These are phyloP conservation scores for Tuber microsphaerosporum DNA, from an alignment of 495 filamentous ascomycete genomes.

Conservation along the genomic window DNA sequence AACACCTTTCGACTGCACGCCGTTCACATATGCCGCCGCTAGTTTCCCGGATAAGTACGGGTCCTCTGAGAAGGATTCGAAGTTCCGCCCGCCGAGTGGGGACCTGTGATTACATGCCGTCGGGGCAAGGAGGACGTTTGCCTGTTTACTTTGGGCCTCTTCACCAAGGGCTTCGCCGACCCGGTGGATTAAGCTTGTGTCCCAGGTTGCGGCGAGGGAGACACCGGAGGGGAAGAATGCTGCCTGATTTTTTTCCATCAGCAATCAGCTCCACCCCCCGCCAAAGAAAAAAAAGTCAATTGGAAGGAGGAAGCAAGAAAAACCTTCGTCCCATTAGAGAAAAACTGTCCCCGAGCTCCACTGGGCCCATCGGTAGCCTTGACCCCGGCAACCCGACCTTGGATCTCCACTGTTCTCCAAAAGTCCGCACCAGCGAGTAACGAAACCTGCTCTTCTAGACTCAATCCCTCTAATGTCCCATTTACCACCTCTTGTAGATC, in stretches of 20 bases:
- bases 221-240: slow-evolving; percentile 69
- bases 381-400: slow-evolving; percentile 49
- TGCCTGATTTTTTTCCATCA: slow-evolving; percentile 45
- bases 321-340: slow-evolving; percentile 58
- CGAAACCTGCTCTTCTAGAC: slow-evolving; percentile 47
- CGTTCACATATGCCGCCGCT: slow-evolving; percentile 62
- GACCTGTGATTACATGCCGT: slow-evolving; percentile 77
- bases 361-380: slow-evolving; percentile 75
- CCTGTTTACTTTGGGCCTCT: slow-evolving; percentile 65
- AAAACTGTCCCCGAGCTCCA: slow-evolving; percentile 65
- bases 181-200: slow-evolving; percentile 58
- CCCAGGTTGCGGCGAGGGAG: slow-evolving; percentile 72
- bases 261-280: slow-evolving; percentile 43
- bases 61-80: slow-evolving; percentile 81
- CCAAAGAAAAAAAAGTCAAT: slow-evolving; percentile 39
- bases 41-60: slow-evolving; percentile 67
- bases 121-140: slow-evolving; percentile 67
- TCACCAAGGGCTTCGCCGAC: slow-evolving; percentile 66
- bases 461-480: slow-evolving; percentile 35
- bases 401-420: slow-evolving; percentile 65
- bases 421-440: slow-evolving; percentile 64
- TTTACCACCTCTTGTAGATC: slow-evolving; percentile 15
- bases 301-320: background rate
- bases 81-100: slow-evolving; percentile 72
- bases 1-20: slow-evolving; percentile 65